Evolutionary conservation across 2,329 filamentous ascomycete genomes (phyloP).

Genomic region (Ceratocystis papillata): DNA sequence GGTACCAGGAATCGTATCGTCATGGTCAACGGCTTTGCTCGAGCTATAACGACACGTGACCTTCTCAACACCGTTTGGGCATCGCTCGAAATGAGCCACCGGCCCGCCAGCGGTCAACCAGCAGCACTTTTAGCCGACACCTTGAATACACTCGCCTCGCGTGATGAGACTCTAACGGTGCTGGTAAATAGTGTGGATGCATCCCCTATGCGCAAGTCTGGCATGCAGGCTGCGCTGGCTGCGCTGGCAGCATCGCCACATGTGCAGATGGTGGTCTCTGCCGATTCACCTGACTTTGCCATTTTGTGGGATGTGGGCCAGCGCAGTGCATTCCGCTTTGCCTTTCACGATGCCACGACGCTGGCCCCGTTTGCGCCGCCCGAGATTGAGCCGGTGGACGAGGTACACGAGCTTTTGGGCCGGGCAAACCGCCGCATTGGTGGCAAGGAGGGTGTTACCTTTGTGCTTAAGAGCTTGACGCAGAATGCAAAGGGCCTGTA

Average conservation of each 20-base stretch:
- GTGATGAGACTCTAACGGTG: slow-evolving; percentile 47
- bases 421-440: slow-evolving; percentile 68
- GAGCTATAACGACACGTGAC: slow-evolving; percentile 55
- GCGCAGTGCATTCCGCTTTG: slow-evolving; percentile 71
- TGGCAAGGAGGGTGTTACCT: slow-evolving; percentile 82
- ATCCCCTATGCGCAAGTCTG: slow-evolving; percentile 57
- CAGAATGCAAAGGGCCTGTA: slow-evolving; percentile 88
- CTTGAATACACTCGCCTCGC: slow-evolving; percentile 46
- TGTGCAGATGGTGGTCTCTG: slow-evolving; percentile 65
- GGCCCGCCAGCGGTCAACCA: slow-evolving; percentile 50
- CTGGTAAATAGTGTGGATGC: slow-evolving; percentile 84
- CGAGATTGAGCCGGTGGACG: slow-evolving; percentile 77
- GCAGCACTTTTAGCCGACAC: slow-evolving; percentile 58
- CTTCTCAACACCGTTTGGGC: slow-evolving; percentile 57
- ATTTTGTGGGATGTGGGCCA: slow-evolving; percentile 81
- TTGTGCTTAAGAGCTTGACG: slow-evolving; percentile 79
- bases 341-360: slow-evolving; percentile 91
- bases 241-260: slow-evolving; percentile 62
- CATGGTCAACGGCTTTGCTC: slow-evolving; percentile 75
- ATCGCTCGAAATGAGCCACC: slow-evolving; percentile 45
- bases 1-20: slow-evolving; percentile 50
- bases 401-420: slow-evolving; percentile 77
- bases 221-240: slow-evolving; percentile 61
- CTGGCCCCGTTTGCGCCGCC: slow-evolving; percentile 52
- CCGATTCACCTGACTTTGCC: slow-evolving; percentile 77